These are phyloP conservation scores for Sporothrix sp. DNA, from an alignment of 2,329 filamentous ascomycete genomes.

Conservation along the genomic window DNA sequence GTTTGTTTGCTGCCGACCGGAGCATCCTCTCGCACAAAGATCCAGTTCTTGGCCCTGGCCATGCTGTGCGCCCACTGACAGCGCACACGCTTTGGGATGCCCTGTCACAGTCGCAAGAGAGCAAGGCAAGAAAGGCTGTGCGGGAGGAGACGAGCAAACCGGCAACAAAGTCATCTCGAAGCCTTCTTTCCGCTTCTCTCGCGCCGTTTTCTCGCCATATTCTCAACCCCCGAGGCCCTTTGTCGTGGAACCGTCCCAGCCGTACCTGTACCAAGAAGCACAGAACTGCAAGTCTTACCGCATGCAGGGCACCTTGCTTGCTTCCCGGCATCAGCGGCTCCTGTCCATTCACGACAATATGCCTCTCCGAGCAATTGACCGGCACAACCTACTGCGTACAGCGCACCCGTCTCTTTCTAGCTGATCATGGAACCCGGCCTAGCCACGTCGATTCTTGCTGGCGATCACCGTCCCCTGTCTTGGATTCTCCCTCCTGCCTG, in stretches of 20 bases:
- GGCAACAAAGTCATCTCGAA: too few relatives aligned
- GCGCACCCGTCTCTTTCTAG: neutral
- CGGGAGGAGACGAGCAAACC: neutral
- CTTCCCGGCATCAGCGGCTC: conserved; percentile 3
- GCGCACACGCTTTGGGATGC: neutral
- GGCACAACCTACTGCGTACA: neutral
- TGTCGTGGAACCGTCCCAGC: neutral
- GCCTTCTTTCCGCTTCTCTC: too few relatives aligned
- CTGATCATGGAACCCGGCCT: neutral
- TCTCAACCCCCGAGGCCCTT: neutral
- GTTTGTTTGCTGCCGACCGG: neutral
- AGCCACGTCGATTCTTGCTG: neutral
- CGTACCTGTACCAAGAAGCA: neutral
- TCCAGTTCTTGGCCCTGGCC: neutral
- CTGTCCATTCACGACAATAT: neutral
- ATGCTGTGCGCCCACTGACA: conserved; percentile 3
- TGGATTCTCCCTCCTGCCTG: neutral
- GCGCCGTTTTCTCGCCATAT: neutral
- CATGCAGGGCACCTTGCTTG: conserved; percentile 1
- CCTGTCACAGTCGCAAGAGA: neutral
- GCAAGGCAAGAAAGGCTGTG: neutral
- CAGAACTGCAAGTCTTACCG: neutral
- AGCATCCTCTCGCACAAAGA: neutral
- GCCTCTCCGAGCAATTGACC: neutral
- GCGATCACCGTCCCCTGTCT: conserved; percentile 8